Evolutionary conservation across 2,329 filamentous ascomycete genomes (phyloP).

Genomic region (Pestalotiopsis fici): DNA sequence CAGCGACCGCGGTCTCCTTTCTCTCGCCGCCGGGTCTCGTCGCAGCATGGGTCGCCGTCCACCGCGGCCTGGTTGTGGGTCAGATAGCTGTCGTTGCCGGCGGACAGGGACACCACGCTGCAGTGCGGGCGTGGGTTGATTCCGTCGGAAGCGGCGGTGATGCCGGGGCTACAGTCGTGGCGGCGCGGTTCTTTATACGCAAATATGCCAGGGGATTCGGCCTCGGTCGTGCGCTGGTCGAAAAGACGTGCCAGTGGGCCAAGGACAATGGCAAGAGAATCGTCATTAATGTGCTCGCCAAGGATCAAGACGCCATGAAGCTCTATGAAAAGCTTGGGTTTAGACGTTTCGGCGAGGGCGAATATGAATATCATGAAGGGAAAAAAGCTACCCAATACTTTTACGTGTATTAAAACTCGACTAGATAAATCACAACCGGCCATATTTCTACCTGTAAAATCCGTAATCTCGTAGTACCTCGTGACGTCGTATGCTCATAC

Average conservation of each 20-base stretch:
- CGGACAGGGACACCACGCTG: not conserved
- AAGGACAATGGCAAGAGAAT: not conserved
- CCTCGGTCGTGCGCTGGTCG: not conserved
- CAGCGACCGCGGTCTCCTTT: not conserved
- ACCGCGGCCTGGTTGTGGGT: not conserved
- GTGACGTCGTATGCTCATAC: not conserved
- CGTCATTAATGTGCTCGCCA: slow-evolving; percentile 5
- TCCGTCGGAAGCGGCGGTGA: not conserved
- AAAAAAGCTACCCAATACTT: not conserved
- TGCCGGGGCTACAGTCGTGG: not conserved
- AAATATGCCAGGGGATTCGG: not conserved
- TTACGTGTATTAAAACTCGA: not conserved
- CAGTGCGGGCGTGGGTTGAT: not conserved
- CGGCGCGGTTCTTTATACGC: slow-evolving; percentile 3
- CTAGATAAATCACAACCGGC: not conserved
- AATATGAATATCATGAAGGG: not conserved
- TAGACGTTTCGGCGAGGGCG: not conserved
- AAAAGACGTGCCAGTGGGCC: slow-evolving; percentile 1
- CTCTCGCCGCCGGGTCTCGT: not conserved
- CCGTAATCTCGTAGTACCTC: not conserved
- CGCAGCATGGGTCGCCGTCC: slow-evolving; percentile 4
- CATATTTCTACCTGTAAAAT: not conserved
- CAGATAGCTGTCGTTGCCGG: slow-evolving; percentile 1
- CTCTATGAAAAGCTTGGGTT: slow-evolving; percentile 1
- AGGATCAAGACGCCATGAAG: not conserved